Evolutionary conservation across 352 stramenopile species (phyloP), one percentile per base, ranked within the genome.

Genomic region (Nothophytophthora sp.): DNA sequence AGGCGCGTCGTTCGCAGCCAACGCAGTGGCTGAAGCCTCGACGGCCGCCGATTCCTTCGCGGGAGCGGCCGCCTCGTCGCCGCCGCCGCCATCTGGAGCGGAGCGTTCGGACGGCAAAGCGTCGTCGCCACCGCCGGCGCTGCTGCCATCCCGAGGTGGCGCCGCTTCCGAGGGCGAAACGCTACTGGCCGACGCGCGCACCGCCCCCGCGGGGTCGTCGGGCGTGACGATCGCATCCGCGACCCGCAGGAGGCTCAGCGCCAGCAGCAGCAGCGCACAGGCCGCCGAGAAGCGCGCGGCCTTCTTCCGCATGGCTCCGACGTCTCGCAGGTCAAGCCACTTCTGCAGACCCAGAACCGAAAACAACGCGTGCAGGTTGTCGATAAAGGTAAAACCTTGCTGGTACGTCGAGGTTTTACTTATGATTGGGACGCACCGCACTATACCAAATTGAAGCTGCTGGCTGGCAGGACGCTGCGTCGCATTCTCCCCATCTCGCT

Each of bases 201-300:
- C 15, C 15, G 18, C 18, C 9, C 36, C 36, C 13, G 51, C 45
- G 10, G 60, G 61, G 5, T 47, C 56, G 42, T 71, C 62, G 19
- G 56, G 62, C 6, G 62, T 71, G 32, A 71, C 63, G 56, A 71
- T 70, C 18, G 46, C 55, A 5, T 30, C 0, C 38, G 33, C 24
- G 15, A 28, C 25, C 7, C 13, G 25, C 12, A 37, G 20, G 27
- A 35, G 13, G 8, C 16, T 20, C 11, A 49, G 25, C 32, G 34
- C 43, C 12, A 40, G 18, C 44, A 54, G 4, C 11, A 53, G 19
- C 20, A 50, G 4, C 27, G n/a, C n/a, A n/a, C n/a, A n/a, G n/a
- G n/a, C n/a, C n/a, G n/a, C n/a, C n/a, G n/a, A n/a, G n/a, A n/a
- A n/a, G n/a, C n/a, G n/a, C n/a, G n/a, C n/a, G n/a, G n/a, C n/a